Evolutionary conservation across 345 rosid species (phyloP).

Genomic region (Citrus reticulata): DNA sequence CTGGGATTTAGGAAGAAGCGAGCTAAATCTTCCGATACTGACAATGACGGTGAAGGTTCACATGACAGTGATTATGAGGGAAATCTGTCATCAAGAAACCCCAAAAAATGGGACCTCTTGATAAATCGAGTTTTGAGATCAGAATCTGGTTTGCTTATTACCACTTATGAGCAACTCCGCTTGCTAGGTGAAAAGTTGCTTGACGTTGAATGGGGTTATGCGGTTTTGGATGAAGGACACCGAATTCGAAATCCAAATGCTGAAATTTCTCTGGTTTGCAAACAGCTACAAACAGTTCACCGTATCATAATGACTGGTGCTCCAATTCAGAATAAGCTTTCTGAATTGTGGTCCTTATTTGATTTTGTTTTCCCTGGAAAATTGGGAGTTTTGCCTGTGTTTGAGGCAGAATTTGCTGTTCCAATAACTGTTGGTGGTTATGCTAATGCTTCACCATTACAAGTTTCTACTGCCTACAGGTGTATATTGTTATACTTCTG

Average conservation of each 20-base stretch:
- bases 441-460: conserved; percentile 96
- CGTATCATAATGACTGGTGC: conserved; percentile 96
- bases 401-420: conserved; percentile 94
- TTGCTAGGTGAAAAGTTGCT: conserved; percentile 77
- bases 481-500: conserved; percentile 20
- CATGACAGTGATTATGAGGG: conserved; percentile 56
- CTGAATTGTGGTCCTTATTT: conserved; percentile 93
- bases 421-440: conserved; percentile 98
- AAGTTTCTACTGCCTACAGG: conserved; percentile 98
- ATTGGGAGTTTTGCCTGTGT: conserved; percentile 91
- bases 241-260: conserved; percentile 97
- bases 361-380: conserved; percentile 99
- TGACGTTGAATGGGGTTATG: conserved; percentile 93
- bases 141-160: conserved; percentile 76
- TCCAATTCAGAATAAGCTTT: conserved; percentile 92
- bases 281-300: conserved; percentile 95
- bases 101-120: conserved; percentile 80
- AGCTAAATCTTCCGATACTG: conserved; percentile 53
- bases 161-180: conserved; percentile 96
- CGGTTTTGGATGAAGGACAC: conserved; percentile 94
- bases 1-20: conserved; percentile 35
- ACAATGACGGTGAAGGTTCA: conserved; percentile 69
- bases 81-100: conserved; percentile 36
- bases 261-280: conserved; percentile 84
- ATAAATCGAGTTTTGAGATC: conserved; percentile 76